phyloP scores from a whole-genome alignment of 2,329 filamentous ascomycete species.

The Thelonectria blattea region DNA sequence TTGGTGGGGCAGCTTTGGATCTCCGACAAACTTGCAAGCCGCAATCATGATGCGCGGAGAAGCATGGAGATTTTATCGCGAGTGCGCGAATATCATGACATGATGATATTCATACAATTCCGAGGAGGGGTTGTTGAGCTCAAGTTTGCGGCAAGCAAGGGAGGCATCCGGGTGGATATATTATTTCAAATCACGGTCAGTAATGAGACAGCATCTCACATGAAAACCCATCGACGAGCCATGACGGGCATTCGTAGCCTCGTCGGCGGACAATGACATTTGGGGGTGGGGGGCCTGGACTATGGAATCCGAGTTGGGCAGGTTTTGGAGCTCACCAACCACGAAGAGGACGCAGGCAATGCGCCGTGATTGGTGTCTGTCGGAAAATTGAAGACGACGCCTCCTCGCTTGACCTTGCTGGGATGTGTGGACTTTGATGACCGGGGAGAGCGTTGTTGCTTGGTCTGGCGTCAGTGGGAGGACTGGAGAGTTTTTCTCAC shows the following conservation, averaged over 20 bases:
- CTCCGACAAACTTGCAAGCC: neutral
- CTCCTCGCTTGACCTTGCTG: slow-evolving; percentile 13
- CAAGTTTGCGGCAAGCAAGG: slow-evolving; percentile 11
- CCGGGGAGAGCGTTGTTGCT: slow-evolving; percentile 8
- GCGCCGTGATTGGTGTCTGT: slow-evolving; percentile 22
- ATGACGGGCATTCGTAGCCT: slow-evolving; percentile 3
- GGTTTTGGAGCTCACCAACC: slow-evolving; percentile 28
- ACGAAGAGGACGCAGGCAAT: slow-evolving; percentile 15
- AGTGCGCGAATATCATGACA: slow-evolving; percentile 11
- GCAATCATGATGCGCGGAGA: slow-evolving; percentile 13
- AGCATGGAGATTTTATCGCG: neutral
- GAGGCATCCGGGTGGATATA: neutral
- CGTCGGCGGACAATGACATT: slow-evolving; percentile 11
- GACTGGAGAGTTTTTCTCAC: neutral
- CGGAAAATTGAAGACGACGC: slow-evolving; percentile 18
- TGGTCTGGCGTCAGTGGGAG: neutral
- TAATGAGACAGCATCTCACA: neutral
- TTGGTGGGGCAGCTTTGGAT: neutral
- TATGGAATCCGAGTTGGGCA: slow-evolving; percentile 22
- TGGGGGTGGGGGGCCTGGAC: slow-evolving; percentile 27
- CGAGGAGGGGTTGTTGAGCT: neutral
- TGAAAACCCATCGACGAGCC: slow-evolving; percentile 3
- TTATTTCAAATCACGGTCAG: slow-evolving; percentile 14
- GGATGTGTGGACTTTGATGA: slow-evolving; percentile 25
- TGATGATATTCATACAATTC: slow-evolving; percentile 5